phyloP scores from a whole-genome alignment of 139 green algal genomes.

The Chlorella vulgaris region DNA sequence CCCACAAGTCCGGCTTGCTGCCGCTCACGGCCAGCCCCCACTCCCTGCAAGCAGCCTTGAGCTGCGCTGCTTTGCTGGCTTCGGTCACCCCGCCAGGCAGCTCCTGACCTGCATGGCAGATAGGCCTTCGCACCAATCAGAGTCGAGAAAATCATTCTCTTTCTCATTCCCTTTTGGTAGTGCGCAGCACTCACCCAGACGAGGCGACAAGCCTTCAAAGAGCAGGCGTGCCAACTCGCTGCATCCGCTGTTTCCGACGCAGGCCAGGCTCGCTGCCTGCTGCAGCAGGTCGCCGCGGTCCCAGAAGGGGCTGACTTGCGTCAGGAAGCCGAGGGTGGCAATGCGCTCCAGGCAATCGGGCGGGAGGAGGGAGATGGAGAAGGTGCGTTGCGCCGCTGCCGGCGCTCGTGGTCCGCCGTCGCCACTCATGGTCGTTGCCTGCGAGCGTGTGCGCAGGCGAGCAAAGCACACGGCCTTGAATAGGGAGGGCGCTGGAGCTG shows the following conservation, averaged over 20 bases:
- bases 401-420: too few relatives aligned
- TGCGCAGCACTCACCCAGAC: slow-evolving; percentile 3
- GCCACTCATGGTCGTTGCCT: too few relatives aligned
- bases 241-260: slow-evolving; percentile 4
- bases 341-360: background rate
- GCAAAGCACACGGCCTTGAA: too few relatives aligned
- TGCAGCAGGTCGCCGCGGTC: slow-evolving; percentile 11
- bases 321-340: background rate
- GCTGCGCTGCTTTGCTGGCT: background rate
- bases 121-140: too few relatives aligned
- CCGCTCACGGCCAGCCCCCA: slow-evolving; percentile 3
- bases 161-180: background rate
- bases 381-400: too few relatives aligned
- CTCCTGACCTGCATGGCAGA: slow-evolving; percentile 2
- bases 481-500: too few relatives aligned
- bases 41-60: slow-evolving; percentile 8
- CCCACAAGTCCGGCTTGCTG: slow-evolving; percentile 1
- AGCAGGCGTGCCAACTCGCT: background rate
- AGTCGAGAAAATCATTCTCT: background rate
- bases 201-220: background rate
- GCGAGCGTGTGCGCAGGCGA: too few relatives aligned
- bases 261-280: background rate
- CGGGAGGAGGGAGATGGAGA: background rate
- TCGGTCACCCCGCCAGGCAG: background rate
- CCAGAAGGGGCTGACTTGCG: background rate